phyloP scores from a whole-genome alignment of 305 asterid genomes.

The Fraxinus sp. region DNA sequence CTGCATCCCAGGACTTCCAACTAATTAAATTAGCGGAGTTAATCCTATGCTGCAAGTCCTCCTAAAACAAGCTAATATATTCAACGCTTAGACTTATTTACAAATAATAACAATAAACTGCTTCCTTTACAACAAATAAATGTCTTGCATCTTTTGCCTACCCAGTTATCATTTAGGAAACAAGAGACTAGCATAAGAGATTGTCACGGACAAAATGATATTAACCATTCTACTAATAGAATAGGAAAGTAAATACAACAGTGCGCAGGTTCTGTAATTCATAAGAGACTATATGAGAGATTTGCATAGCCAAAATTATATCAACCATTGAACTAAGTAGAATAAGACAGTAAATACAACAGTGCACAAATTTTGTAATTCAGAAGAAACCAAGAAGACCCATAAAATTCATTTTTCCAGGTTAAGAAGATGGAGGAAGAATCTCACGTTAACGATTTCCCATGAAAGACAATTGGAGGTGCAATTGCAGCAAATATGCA shows the following conservation, averaged over 20 bases:
- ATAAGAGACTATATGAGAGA: neutral
- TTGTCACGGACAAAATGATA: neutral
- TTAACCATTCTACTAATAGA: neutral
- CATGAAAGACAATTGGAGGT: constrained; percentile 89
- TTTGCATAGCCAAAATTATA: neutral
- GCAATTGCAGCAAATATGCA: constrained; percentile 98
- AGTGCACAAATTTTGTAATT: neutral
- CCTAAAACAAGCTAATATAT: neutral
- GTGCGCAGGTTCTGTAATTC: neutral
- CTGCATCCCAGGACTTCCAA: constrained; percentile 5
- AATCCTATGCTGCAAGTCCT: neutral
- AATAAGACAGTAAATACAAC: neutral
- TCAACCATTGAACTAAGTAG: neutral
- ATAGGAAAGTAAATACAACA: neutral
- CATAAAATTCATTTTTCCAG: neutral
- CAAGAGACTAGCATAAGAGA: constrained; percentile 6
- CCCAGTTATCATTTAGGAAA: neutral
- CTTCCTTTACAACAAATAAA: neutral
- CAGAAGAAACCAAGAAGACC: neutral
- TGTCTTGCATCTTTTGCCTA: neutral
- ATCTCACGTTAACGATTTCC: constrained; percentile 83
- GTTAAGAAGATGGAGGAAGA: constrained; percentile 1
- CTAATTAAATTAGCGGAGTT: neutral
- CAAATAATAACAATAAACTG: neutral
- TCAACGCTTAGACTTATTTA: neutral